A percentile compares a stretch with the other conserved stretches of the same genome.
Evolutionary conservation across 371 early-diverging fungal species (phyloP).

Genomic region (Mortierella sp.): DNA sequence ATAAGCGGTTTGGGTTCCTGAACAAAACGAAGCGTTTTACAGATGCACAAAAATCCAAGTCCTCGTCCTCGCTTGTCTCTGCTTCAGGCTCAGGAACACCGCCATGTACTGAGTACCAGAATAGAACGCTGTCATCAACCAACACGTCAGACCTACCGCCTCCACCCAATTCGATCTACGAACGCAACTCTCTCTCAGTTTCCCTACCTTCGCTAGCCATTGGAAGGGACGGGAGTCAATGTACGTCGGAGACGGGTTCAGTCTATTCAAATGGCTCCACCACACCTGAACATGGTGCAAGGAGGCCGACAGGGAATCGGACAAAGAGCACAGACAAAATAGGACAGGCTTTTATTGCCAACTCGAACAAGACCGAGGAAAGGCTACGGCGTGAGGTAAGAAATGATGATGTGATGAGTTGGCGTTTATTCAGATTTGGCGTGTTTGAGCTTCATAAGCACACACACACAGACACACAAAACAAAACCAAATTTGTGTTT

Average conservation of each 20-base stretch:
- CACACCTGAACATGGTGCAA: conserved; percentile 21
- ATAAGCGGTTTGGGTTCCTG: conserved; percentile 49
- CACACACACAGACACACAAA: background rate
- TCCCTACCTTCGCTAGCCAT: conserved; percentile 41
- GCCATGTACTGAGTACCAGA: conserved; percentile 6
- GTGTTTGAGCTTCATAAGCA: background rate
- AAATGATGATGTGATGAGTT: background rate
- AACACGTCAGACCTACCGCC: too few relatives aligned
- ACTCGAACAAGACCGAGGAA: conserved; percentile 26
- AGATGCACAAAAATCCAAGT: background rate
- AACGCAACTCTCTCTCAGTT: conserved; percentile 18
- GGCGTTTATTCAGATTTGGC: background rate
- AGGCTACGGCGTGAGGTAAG: conserved; percentile 42
- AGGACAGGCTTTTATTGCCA: conserved; percentile 17
- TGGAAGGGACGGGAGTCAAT: conserved; percentile 17
- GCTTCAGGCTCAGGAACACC: background rate
- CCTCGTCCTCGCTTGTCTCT: too few relatives aligned
- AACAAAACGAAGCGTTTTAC: conserved; percentile 41
- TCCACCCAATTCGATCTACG: conserved; percentile 8
- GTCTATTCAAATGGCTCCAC: conserved; percentile 39
- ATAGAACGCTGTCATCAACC: background rate
- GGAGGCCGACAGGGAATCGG: conserved; percentile 20
- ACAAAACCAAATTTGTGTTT: background rate
- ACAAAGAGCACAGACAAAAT: conserved; percentile 41
- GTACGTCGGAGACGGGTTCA: conserved; percentile 23